Evolutionary conservation across 108 stramenopile genomes (phyloP).

Genomic region (Skeletonema potamos): DNA sequence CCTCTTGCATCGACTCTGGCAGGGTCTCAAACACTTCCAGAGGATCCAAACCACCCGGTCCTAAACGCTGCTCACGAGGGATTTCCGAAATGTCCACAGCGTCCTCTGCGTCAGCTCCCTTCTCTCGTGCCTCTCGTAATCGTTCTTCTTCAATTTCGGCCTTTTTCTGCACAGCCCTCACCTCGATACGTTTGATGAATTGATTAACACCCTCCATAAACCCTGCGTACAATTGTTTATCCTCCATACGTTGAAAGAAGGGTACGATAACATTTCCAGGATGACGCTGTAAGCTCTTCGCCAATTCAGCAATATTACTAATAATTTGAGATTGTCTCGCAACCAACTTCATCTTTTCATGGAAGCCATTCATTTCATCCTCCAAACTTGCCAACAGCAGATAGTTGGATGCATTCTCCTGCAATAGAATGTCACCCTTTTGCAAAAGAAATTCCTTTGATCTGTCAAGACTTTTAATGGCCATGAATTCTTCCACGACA

Average conservation of each 20-base stretch:
- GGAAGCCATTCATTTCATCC: slow-evolving; percentile 99
- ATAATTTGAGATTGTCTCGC: slow-evolving; percentile 92
- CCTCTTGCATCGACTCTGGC: slow-evolving; percentile 87
- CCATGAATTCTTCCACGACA: slow-evolving; percentile 89
- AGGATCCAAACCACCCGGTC: slow-evolving; percentile 98
- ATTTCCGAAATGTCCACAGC: slow-evolving; percentile 71
- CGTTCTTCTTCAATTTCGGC: slow-evolving; percentile 91
- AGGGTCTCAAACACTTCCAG: slow-evolving; percentile 92
- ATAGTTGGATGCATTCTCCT: slow-evolving; percentile 96
- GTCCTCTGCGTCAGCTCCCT: slow-evolving; percentile 54
- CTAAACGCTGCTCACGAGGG: slow-evolving; percentile 83
- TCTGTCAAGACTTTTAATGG: slow-evolving; percentile 71
- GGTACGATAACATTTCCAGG: slow-evolving; percentile 97
- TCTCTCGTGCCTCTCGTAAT: slow-evolving; percentile 33
- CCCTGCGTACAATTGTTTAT: slow-evolving; percentile 73
- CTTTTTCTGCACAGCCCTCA: slow-evolving; percentile 89
- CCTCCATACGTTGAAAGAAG: slow-evolving; percentile 88
- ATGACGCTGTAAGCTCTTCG: slow-evolving; percentile 84
- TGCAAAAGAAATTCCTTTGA: slow-evolving; percentile 87
- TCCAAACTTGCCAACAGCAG: slow-evolving; percentile 92
- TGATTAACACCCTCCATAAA: slow-evolving; percentile 82
- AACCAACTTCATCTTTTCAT: slow-evolving; percentile 93
- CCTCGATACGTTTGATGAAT: slow-evolving; percentile 86
- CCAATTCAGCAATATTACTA: slow-evolving; percentile 96
- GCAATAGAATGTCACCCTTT: slow-evolving; percentile 88